A percentile compares a stretch with the other conserved stretches of the same genome.
Conservation (phyloP, 257 asterid species). For the Salvia rosmarinus region DNA sequence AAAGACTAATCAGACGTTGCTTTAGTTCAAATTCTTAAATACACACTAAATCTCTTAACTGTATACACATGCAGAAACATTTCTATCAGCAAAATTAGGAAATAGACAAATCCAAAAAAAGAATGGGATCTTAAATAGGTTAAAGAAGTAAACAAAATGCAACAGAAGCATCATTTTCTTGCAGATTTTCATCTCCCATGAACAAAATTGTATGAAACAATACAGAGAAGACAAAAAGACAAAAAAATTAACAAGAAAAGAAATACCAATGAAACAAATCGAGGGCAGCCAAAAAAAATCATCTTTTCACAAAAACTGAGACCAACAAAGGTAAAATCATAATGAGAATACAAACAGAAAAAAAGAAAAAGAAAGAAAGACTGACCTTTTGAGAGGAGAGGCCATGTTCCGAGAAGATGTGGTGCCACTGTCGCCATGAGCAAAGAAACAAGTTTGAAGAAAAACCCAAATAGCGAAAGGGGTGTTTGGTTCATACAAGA, state of each 20-base stretch:
- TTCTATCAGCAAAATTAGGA: neutral
- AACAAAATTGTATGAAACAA: neutral
- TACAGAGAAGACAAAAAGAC: neutral
- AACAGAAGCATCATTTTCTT: neutral
- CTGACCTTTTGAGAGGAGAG: conserved; percentile 41
- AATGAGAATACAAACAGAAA: neutral
- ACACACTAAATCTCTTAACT: neutral
- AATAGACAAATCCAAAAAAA: neutral
- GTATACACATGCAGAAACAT: conserved; percentile 24
- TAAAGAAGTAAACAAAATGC: conserved; percentile 8
- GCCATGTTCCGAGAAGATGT: conserved; percentile 37
- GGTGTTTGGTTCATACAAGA: conserved; percentile 30
- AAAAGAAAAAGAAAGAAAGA: neutral
- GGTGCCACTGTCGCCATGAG: conserved; percentile 38
- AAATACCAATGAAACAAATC: conserved; percentile 7
- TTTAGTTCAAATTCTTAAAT: neutral
- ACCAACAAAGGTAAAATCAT: neutral
- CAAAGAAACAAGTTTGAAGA: conserved; percentile 15
- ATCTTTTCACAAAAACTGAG: neutral
- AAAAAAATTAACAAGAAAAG: neutral
- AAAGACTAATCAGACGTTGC: neutral
- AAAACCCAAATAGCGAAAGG: conserved; percentile 29
- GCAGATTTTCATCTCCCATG: conserved; percentile 17
- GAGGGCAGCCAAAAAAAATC: neutral
- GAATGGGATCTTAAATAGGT: conserved; percentile 17